phyloP scores from a whole-genome alignment of 2,329 filamentous ascomycete species.

The Didymella sp. region DNA sequence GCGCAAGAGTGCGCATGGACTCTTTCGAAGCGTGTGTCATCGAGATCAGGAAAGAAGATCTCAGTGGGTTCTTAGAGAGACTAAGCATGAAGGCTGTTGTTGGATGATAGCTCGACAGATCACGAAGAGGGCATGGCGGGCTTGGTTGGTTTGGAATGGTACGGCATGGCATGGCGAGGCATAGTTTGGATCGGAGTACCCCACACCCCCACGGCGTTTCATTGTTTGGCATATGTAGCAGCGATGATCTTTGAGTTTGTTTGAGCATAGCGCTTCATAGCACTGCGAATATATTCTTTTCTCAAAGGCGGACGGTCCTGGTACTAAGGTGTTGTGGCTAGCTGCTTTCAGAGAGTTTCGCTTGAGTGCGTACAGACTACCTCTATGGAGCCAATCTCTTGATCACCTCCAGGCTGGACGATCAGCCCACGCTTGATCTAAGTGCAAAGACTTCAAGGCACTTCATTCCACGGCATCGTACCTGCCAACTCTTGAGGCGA shows the following conservation, averaged over 20 bases:
- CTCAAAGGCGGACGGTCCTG: neutral
- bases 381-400: no score
- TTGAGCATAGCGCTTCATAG: constrained; percentile 20
- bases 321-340: no score
- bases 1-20: constrained; percentile 86
- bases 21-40: constrained; percentile 98
- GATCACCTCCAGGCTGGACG: no score
- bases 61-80: constrained; percentile 87
- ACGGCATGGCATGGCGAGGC: constrained; percentile 19
- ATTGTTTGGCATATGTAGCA: constrained; percentile 17
- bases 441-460: neutral
- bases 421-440: no score
- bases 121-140: neutral
- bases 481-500: neutral
- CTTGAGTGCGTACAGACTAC: no score
- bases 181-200: constrained; percentile 6
- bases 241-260: constrained; percentile 11
- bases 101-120: constrained; percentile 43
- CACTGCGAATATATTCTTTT: constrained; percentile 18
- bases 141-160: constrained; percentile 9
- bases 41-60: constrained; percentile 95
- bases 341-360: no score
- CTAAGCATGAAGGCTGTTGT: constrained; percentile 90
- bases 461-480: neutral
- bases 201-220: constrained; percentile 6